These are phyloP conservation scores for Penicillium sp. DNA, from an alignment of 2,329 filamentous ascomycete species.

Conservation along the genomic window DNA sequence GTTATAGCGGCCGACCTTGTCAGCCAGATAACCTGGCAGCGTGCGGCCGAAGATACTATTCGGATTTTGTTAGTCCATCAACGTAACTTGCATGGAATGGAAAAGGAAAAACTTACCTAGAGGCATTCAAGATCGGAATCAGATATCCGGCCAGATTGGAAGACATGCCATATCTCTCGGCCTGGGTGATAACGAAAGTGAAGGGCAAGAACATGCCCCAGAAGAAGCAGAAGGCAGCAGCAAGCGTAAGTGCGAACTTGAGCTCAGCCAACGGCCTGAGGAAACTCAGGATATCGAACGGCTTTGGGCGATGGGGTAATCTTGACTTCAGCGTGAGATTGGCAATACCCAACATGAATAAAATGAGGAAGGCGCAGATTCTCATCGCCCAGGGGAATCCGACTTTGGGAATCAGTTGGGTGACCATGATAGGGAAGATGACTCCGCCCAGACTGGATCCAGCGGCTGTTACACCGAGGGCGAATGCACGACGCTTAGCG, in stretches of 20 bases:
- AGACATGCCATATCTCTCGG: conserved; percentile 44
- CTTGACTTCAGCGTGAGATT: conserved; percentile 46
- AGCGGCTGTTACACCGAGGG: conserved; percentile 47
- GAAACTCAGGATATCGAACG: conserved; percentile 15
- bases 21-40: conserved; percentile 25
- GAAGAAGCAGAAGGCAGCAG: conserved; percentile 39
- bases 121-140: conserved; percentile 47
- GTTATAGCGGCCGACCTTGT: conserved; percentile 25
- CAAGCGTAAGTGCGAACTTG: conserved; percentile 18
- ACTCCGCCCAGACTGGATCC: conserved; percentile 52
- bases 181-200: conserved; percentile 44
- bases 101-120: conserved; percentile 26
- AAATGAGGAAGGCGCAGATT: conserved; percentile 51
- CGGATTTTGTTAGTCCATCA: background rate
- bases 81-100: background rate
- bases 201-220: conserved; percentile 53
- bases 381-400: conserved; percentile 53
- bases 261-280: conserved; percentile 19
- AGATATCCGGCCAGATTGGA: conserved; percentile 44
- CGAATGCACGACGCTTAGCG: conserved; percentile 43
- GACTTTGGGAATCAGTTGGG: conserved; percentile 45
- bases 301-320: conserved; percentile 26
- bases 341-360: conserved; percentile 49
- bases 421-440: conserved; percentile 55
- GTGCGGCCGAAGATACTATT: conserved; percentile 29